Percentiles rank a stretch among this genome's conserved stretches.
Conservation (phyloP, 306 rosid species). For the Potentilla sterilis region DNA sequence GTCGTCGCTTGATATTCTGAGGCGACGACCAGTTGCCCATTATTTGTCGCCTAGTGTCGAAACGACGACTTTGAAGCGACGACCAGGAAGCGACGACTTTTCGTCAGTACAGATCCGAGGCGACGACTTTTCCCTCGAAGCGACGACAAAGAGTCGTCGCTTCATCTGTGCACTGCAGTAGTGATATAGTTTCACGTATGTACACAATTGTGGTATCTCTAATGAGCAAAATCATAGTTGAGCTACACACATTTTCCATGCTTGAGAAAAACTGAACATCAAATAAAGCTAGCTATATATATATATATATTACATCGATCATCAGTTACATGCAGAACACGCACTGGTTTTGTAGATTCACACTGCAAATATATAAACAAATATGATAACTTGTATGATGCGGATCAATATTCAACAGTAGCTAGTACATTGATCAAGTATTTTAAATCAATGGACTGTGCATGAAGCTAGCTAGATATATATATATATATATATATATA, state of each 20-base stretch:
- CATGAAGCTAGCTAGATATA: background rate
- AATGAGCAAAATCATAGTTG: background rate
- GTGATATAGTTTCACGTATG: background rate
- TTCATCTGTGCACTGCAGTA: too few species aligned
- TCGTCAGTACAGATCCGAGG: too few species aligned
- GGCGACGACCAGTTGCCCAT: too few species aligned
- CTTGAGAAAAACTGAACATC: background rate
- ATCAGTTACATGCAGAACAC: constrained; percentile 7
- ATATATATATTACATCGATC: too few species aligned
- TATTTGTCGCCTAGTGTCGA: too few species aligned
- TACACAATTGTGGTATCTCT: background rate
- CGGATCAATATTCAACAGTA: background rate
- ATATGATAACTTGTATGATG: background rate
- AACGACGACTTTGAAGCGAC: too few species aligned
- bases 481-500: too few species aligned
- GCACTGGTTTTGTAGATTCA: background rate
- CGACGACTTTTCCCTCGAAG: too few species aligned
- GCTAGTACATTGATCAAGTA: background rate
- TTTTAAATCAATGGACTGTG: background rate
- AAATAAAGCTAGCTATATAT: too few species aligned
- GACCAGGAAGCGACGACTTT: too few species aligned
- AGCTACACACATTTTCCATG: background rate
- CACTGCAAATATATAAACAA: background rate
- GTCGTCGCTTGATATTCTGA: too few species aligned
- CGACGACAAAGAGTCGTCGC: too few species aligned